phyloP scores from a whole-genome alignment of 306 rosid genomes.

The Lathyrus sativus region DNA sequence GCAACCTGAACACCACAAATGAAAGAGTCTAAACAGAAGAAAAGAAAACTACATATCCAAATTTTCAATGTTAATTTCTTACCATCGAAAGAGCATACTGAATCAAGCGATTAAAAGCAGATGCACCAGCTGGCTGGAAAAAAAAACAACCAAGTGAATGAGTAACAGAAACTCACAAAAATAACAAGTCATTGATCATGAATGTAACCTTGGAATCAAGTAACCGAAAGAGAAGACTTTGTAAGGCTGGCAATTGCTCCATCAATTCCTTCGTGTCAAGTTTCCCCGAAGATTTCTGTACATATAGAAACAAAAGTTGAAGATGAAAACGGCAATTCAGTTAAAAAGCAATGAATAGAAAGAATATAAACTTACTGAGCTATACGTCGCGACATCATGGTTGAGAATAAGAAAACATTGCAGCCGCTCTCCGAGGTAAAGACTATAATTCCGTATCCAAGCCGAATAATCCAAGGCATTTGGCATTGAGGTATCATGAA shows the following conservation, averaged over 20 bases:
- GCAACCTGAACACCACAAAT: constrained; percentile 57
- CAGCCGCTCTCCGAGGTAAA: constrained; percentile 82
- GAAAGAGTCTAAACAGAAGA: constrained; percentile 7
- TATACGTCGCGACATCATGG: constrained; percentile 67
- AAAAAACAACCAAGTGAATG: constrained; percentile 3
- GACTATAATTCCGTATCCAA: constrained; percentile 74
- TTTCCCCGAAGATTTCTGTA: constrained; percentile 61
- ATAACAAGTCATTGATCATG: background rate
- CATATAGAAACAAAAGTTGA: background rate
- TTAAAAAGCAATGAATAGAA: background rate
- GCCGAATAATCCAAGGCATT: constrained; percentile 70
- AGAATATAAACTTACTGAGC: constrained; percentile 52
- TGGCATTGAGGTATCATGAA: constrained; percentile 62
- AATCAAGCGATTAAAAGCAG: constrained; percentile 61
- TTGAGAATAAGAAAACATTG: constrained; percentile 61
- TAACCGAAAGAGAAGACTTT: constrained; percentile 71
- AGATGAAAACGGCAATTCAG: background rate
- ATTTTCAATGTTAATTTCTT: constrained; percentile 36
- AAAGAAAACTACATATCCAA: background rate
- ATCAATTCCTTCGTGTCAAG: constrained; percentile 65
- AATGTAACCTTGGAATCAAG: constrained; percentile 80
- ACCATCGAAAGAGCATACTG: constrained; percentile 76
- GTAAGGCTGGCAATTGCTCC: constrained; percentile 78
- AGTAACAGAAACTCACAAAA: background rate
- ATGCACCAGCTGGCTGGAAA: constrained; percentile 77